Conservation (phyloP, 306 rosid genomes). For the Pterocarpus santalinus region DNA sequence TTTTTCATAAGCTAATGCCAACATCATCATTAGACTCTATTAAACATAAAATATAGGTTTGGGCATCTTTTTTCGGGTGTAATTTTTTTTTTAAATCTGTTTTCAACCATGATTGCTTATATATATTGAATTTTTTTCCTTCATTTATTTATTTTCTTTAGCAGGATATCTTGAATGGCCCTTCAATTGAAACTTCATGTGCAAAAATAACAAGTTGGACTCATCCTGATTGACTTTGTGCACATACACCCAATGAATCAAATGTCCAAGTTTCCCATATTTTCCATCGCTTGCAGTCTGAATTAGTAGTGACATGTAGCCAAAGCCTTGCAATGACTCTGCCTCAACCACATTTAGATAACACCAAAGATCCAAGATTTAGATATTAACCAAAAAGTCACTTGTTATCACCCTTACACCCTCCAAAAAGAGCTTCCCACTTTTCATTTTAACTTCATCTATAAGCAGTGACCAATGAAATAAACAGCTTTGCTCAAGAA, state of each 20-base stretch:
- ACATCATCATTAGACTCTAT: background rate
- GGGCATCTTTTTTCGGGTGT: background rate
- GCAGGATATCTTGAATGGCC: background rate
- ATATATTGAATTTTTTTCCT: background rate
- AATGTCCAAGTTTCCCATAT: background rate
- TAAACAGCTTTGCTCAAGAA: background rate
- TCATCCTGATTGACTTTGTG: background rate
- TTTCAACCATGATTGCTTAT: background rate
- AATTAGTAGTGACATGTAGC: background rate
- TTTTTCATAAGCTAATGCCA: background rate
- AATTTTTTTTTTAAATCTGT: background rate
- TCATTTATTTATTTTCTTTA: background rate
- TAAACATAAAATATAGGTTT: background rate
- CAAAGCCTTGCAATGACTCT: background rate
- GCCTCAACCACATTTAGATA: conserved; percentile 10
- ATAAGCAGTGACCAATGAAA: conserved; percentile 4
- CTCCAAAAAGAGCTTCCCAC: background rate
- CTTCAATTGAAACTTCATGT: background rate
- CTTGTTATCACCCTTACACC: background rate
- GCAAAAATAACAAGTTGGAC: background rate
- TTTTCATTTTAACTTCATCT: conserved; percentile 7
- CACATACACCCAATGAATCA: background rate
- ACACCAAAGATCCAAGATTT: conserved; percentile 27
- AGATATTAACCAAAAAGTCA: background rate
- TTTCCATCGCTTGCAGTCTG: background rate